Evolutionary conservation across 2,329 filamentous ascomycete species (phyloP), one percentile per base, ranked within the genome.

Genomic region (Ceratocystis colombiana): DNA sequence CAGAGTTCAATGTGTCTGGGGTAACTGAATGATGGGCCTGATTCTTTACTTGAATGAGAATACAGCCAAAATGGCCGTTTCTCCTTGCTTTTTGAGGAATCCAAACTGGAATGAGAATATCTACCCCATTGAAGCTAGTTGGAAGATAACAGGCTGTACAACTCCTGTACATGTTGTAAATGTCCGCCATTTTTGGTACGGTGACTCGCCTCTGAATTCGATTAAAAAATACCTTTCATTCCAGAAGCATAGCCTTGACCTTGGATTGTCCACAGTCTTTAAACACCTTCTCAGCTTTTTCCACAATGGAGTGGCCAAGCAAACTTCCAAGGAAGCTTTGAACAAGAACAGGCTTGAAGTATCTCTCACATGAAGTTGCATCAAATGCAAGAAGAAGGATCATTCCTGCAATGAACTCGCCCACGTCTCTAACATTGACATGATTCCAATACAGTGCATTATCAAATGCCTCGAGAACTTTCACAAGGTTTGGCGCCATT

Each of bases 71-170:
- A n/a, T 0, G 45, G 1, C 15, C 45, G 2, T 46, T 46, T 3
- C 25, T 5, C 25, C 2, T 4, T 17, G 15, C 45, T 17, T n/a
- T 46, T 1, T 0, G 1, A 1, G 45, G 1, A 0, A 46, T 0
- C 22, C 22, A 25, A 25, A 25, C 22, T 2, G 22, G 2, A 25
- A 25, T 25, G 22, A 25, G 22, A 25, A 25, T 25, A 25, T 25
- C 22, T 25, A 25, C 22, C 22, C 22, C 22, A 25, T 25, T 25
- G 22, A 25, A 25, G 2, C 2, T 25, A 25, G 22, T 25, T 2
- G 22, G 22, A 25, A 25, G 22, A 0, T 25, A 25, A 25, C 22
- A 25, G 22, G 22, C 2, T 25, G 22, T 25, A 25, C 22, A 25
- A 2, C 22, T 25, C 0, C 22, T 25, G 22, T 25, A 25, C 22